Percentiles rank a stretch among this genome's conserved stretches.
Evolutionary conservation across 2,329 filamentous ascomycete species (phyloP).

Genomic region (Dactylellina sp.): DNA sequence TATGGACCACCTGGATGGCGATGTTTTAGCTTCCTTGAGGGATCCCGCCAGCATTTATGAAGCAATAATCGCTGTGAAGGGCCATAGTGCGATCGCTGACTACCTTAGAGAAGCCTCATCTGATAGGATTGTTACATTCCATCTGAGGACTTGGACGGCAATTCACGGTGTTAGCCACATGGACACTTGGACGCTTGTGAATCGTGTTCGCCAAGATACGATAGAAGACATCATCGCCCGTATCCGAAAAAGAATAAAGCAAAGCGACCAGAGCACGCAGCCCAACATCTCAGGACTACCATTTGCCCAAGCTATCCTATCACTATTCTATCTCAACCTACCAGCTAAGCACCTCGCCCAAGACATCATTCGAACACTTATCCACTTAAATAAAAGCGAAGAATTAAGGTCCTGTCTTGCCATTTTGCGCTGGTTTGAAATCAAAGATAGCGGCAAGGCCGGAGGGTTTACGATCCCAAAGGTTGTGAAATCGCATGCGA

Average conservation of each 20-base stretch:
- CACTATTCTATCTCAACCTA: constrained; percentile 39
- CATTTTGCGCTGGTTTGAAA: constrained; percentile 33
- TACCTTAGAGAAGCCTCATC: constrained; percentile 6
- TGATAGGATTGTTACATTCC: constrained; percentile 25
- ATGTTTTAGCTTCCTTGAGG: neutral
- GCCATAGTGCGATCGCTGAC: constrained; percentile 4
- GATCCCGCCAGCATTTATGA: constrained; percentile 6
- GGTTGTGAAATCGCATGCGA: neutral
- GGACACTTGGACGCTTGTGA: constrained; percentile 7
- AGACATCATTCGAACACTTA: constrained; percentile 25
- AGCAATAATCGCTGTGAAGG: constrained; percentile 6
- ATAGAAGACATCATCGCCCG: constrained; percentile 22
- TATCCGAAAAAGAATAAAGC: neutral
- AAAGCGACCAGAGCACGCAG: neutral
- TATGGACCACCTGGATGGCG: neutral
- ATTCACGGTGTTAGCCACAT: constrained; percentile 25
- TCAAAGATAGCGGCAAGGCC: constrained; percentile 15
- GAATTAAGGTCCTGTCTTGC: constrained; percentile 31
- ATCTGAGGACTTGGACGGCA: constrained; percentile 15
- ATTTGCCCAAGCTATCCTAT: constrained; percentile 44
- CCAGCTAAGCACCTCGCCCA: constrained; percentile 14
- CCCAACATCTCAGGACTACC: constrained; percentile 6
- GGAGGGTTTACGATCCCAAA: constrained; percentile 32
- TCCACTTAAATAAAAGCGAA: neutral
- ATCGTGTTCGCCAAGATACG: neutral